Conservation (phyloP, 2,329 filamentous ascomycete species). For the Ceratocystis alfenasii region DNA sequence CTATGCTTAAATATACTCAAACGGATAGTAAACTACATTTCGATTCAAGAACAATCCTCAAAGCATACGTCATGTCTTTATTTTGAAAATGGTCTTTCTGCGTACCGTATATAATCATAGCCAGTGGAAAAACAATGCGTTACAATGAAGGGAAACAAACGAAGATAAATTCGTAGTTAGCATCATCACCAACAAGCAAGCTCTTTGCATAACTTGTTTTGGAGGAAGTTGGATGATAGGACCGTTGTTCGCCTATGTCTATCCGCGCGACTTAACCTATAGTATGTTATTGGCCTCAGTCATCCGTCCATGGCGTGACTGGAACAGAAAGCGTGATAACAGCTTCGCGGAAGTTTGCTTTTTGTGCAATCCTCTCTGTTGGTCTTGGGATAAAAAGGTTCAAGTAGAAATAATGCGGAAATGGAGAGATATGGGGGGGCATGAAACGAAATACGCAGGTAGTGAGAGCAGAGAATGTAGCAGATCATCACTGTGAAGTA, state of each 20-base stretch:
- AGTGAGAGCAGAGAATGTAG: not conserved
- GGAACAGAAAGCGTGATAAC: not conserved
- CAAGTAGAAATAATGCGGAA: not conserved
- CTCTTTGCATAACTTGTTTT: not conserved
- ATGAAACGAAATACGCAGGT: conserved; percentile 8
- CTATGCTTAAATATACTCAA: not conserved
- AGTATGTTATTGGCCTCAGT: not conserved
- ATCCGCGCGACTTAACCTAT: not conserved
- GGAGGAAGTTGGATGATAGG: not conserved
- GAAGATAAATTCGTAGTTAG: not conserved
- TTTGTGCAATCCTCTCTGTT: not conserved
- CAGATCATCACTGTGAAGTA: not conserved
- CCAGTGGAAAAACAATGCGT: not conserved
- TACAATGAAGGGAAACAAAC: not conserved
- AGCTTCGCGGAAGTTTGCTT: not conserved
- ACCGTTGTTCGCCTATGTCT: not conserved
- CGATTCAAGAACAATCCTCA: not conserved
- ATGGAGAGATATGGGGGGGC: not conserved
- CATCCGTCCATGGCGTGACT: not conserved
- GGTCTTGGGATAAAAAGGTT: conserved; percentile 5
- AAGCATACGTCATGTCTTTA: conserved; percentile 9
- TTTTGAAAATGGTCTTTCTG: not conserved
- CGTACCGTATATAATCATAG: conserved; percentile 1
- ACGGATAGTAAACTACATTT: not conserved
- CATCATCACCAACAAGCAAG: not conserved